phyloP scores from a whole-genome alignment of 2,329 filamentous ascomycete genomes.

The Blumeria hordei region DNA sequence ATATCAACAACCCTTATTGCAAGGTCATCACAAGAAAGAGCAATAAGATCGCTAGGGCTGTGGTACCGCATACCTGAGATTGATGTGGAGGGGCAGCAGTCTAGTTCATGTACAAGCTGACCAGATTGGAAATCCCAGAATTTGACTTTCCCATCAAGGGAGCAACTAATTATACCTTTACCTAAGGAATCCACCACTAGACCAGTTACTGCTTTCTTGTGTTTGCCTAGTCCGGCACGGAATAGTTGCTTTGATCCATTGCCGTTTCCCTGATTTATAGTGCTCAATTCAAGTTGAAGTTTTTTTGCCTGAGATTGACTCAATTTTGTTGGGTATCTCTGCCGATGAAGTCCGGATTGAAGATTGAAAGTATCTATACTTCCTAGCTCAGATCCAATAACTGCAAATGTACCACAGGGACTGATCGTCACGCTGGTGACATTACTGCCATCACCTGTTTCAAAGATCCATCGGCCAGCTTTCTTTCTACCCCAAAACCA shows the following conservation, averaged over 20 bases:
- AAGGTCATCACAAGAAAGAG: constrained; percentile 70
- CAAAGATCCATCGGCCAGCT: constrained; percentile 79
- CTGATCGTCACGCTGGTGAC: constrained; percentile 76
- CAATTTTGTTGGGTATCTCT: constrained; percentile 60
- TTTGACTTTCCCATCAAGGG: constrained; percentile 77
- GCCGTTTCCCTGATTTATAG: constrained; percentile 8
- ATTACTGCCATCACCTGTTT: constrained; percentile 59
- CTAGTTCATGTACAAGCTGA: constrained; percentile 51
- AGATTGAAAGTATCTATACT: constrained; percentile 90
- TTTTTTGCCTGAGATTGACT: constrained; percentile 59
- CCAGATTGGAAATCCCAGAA: constrained; percentile 94
- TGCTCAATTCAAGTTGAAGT: constrained; percentile 38
- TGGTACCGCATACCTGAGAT: constrained; percentile 64
- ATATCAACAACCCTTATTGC: constrained; percentile 77
- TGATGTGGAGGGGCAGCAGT: constrained; percentile 57
- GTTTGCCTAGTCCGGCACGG: constrained; percentile 35
- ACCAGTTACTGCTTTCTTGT: constrained; percentile 64
- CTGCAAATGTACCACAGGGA: constrained; percentile 76
- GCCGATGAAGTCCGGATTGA: constrained; percentile 73
- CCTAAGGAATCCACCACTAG: constrained; percentile 78
- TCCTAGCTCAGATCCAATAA: constrained; percentile 65
- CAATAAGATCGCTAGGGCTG: constrained; percentile 59
- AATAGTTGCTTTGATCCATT: constrained; percentile 8
- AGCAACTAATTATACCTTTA: constrained; percentile 62
- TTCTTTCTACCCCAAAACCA: constrained; percentile 97